phyloP scores from a whole-genome alignment of 2,329 filamentous ascomycete genomes.

The Colletotrichum shisoi region DNA sequence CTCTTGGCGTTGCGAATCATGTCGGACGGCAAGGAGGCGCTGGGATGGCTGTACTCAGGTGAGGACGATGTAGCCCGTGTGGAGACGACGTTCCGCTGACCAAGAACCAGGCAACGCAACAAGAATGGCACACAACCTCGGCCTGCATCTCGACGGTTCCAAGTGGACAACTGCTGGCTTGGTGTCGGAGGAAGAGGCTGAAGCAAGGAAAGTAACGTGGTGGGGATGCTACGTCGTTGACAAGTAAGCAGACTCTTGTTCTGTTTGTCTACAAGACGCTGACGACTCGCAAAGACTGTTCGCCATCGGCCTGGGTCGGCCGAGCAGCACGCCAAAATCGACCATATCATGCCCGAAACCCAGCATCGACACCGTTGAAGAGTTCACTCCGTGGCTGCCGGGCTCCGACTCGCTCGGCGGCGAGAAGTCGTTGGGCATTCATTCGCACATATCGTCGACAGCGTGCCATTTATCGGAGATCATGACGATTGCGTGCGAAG shows the following conservation, averaged over 20 bases:
- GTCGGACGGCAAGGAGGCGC: conserved; percentile 42
- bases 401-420: accelerated
- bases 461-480: conserved; percentile 39
- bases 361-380: conserved; percentile 27
- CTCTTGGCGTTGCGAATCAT: conserved; percentile 41
- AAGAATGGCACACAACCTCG: conserved; percentile 43
- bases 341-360: conserved; percentile 41
- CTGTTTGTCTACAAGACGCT: background rate
- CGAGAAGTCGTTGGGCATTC: conserved; percentile 13
- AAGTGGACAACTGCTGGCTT: conserved; percentile 30
- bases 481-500: conserved; percentile 40
- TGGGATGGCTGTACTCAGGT: conserved; percentile 42
- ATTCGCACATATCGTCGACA: conserved; percentile 36
- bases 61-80: background rate
- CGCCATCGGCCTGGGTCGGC: conserved; percentile 38
- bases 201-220: conserved; percentile 41
- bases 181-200: conserved; percentile 39
- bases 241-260: conserved; percentile 33
- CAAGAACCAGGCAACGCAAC: conserved; percentile 40
- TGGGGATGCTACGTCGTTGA: conserved; percentile 43
- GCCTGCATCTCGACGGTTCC: conserved; percentile 42
- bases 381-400: conserved; percentile 40
- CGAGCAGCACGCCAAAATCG: conserved; percentile 38
- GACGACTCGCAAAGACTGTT: conserved; percentile 36
- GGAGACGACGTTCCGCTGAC: background rate